These are phyloP conservation scores for Penicillium sclerotiorum DNA, from an alignment of 2,329 filamentous ascomycete species.

Conservation along the genomic window DNA sequence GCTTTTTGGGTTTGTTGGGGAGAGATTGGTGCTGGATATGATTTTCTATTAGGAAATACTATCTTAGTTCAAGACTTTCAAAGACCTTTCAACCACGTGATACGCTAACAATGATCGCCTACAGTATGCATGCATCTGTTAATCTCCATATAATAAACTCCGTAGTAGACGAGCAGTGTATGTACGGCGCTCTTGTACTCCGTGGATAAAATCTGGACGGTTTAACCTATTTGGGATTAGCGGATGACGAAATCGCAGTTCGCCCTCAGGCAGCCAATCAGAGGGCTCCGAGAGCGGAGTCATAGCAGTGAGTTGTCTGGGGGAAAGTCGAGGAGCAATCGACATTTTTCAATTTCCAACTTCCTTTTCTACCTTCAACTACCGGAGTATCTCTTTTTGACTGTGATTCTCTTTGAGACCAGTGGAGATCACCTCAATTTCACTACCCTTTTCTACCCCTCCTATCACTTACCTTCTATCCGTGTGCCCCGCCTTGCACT, in stretches of 20 bases:
- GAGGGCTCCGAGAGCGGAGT: conserved; percentile 16
- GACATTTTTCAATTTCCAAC: conserved; percentile 11
- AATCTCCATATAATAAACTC: too few species aligned
- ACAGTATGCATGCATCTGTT: too few species aligned
- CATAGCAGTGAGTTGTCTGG: conserved; percentile 17
- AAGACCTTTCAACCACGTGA: too few species aligned
- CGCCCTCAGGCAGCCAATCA: conserved; percentile 15
- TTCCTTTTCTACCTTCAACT: conserved; percentile 9
- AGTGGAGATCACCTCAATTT: conserved; percentile 3
- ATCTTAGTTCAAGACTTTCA: too few species aligned
- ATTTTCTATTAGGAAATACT: too few species aligned
- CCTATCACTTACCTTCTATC: conserved; percentile 2
- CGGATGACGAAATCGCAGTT: conserved; percentile 20
- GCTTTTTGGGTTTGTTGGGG: background rate
- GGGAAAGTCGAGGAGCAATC: conserved; percentile 9
- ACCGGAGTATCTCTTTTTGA: conserved; percentile 1
- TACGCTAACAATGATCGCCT: too few species aligned
- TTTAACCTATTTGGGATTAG: conserved; percentile 13
- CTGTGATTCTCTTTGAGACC: conserved; percentile 4
- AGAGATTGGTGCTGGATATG: too few species aligned
- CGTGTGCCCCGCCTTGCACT: conserved; percentile 34
- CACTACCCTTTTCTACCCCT: background rate
- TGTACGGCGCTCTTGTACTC: background rate
- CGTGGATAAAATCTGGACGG: background rate
- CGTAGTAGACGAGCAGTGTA: too few species aligned